Evolutionary conservation across 2,329 filamentous ascomycete species (phyloP).

Genomic region (Fusarium falciforme): DNA sequence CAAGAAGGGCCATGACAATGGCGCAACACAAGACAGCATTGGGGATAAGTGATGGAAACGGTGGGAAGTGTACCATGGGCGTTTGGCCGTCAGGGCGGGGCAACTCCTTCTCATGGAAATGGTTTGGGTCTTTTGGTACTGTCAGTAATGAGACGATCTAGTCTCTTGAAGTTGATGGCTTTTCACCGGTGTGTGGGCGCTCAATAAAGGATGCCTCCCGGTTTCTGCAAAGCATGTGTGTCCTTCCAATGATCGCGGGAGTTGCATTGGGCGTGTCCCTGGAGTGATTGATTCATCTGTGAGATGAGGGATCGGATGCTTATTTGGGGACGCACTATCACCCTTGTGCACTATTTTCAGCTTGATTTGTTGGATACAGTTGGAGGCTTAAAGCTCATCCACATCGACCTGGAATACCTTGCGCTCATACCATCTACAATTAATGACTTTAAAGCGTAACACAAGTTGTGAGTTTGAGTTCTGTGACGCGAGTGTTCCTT

Average conservation of each 20-base stretch:
- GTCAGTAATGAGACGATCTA: constrained; percentile 47
- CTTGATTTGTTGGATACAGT: background rate
- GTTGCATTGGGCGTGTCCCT: background rate
- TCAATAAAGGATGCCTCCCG: constrained; percentile 45
- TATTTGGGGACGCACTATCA: background rate
- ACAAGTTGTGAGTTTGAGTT: background rate
- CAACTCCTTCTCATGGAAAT: constrained; percentile 46
- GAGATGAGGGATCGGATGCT: background rate
- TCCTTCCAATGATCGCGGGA: background rate
- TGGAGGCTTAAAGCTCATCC: background rate
- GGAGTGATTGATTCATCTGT: background rate
- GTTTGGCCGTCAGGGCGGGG: constrained; percentile 47
- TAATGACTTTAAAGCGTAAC: background rate
- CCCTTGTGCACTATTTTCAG: background rate
- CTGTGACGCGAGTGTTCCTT: background rate
- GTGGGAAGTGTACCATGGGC: constrained; percentile 41
- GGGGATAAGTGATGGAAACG: constrained; percentile 33
- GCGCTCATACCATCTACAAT: background rate
- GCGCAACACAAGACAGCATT: background rate
- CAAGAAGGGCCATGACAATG: background rate
- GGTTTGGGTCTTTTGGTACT: constrained; percentile 46
- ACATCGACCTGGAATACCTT: background rate
- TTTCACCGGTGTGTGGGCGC: constrained; percentile 40
- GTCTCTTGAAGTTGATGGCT: constrained; percentile 41
- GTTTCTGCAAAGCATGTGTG: constrained; percentile 20